Conservation (phyloP, 2,329 filamentous ascomycete genomes). For the Pseudopyrenochaeta lycopersici region DNA sequence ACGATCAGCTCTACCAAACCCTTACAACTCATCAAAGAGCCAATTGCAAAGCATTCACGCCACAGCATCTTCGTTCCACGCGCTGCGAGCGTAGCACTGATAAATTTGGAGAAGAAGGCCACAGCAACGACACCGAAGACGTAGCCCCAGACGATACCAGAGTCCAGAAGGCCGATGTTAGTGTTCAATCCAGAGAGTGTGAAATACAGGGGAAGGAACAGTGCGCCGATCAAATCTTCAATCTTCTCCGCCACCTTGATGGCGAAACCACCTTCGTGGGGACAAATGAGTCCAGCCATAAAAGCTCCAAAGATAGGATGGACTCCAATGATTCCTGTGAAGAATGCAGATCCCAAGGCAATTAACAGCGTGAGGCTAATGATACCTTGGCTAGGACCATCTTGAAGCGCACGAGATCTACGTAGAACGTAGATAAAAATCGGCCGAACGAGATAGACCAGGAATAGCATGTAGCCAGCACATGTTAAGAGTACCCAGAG, state of each 20-base stretch:
- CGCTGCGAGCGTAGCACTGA: slow-evolving; percentile 82
- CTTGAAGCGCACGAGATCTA: slow-evolving; percentile 79
- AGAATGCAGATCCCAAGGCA: slow-evolving; percentile 81
- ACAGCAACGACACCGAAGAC: slow-evolving; percentile 83
- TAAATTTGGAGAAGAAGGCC: slow-evolving; percentile 85
- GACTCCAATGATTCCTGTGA: slow-evolving; percentile 88
- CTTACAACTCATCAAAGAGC: slow-evolving; percentile 94
- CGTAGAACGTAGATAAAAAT: slow-evolving; percentile 77
- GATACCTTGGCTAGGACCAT: slow-evolving; percentile 86
- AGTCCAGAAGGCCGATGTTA: slow-evolving; percentile 82
- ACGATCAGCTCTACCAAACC: slow-evolving; percentile 94
- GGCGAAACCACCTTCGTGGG: slow-evolving; percentile 87
- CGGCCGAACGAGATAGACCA: slow-evolving; percentile 77
- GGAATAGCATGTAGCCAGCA: slow-evolving; percentile 77
- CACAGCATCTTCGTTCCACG: slow-evolving; percentile 80
- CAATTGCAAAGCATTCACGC: slow-evolving; percentile 89
- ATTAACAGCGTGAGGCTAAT: slow-evolving; percentile 84
- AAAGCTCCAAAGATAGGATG: slow-evolving; percentile 96
- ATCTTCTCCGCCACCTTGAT: slow-evolving; percentile 94
- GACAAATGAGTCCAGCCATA: slow-evolving; percentile 86
- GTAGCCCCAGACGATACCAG: slow-evolving; percentile 87
- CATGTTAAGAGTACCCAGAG: slow-evolving; percentile 83
- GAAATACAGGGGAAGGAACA: slow-evolving; percentile 93
- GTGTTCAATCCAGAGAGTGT: slow-evolving; percentile 90
- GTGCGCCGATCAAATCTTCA: slow-evolving; percentile 83